A percentile compares a stretch with the other conserved stretches of the same genome.
Evolutionary conservation across 768 basidiomycete genomes (phyloP).

Genomic region (Mrakia gelida): DNA sequence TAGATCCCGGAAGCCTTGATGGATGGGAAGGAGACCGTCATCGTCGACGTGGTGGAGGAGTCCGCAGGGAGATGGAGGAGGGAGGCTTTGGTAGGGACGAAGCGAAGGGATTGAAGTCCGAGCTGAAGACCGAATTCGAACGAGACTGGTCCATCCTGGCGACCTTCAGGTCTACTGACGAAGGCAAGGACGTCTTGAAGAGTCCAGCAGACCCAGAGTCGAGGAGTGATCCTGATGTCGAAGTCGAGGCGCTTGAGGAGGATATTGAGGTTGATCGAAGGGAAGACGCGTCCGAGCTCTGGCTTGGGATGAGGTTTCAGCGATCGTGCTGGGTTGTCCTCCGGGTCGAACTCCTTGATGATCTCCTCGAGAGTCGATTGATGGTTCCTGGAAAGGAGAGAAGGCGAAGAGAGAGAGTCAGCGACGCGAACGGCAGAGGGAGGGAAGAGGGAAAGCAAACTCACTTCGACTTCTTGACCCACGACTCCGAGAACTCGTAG

Average conservation of each 20-base stretch:
- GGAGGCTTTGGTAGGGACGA: slow-evolving; percentile 28
- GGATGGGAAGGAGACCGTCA: slow-evolving; percentile 6
- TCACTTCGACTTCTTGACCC: slow-evolving; percentile 71
- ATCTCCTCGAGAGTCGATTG: slow-evolving; percentile 63
- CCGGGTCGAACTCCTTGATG: slow-evolving; percentile 56
- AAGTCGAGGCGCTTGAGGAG: slow-evolving; percentile 27
- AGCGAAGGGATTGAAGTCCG: slow-evolving; percentile 32
- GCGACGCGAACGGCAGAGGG: not conserved
- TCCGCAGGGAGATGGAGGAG: slow-evolving; percentile 5
- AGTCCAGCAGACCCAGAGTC: slow-evolving; percentile 33
- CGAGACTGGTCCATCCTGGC: not conserved
- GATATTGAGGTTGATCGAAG: slow-evolving; percentile 21
- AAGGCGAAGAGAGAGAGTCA: not conserved
- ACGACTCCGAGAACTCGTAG: slow-evolving; percentile 74
- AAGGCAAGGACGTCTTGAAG: slow-evolving; percentile 24
- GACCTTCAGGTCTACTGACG: not conserved
- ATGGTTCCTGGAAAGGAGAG: slow-evolving; percentile 43
- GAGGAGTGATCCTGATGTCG: slow-evolving; percentile 34
- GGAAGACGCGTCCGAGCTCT: not conserved
- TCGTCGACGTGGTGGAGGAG: not conserved
- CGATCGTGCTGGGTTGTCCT: not conserved
- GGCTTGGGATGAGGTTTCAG: not conserved
- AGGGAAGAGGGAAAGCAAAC: slow-evolving; percentile 28
- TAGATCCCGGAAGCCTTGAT: not conserved
- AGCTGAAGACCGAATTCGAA: slow-evolving; percentile 32